A percentile compares a stretch with the other conserved stretches of the same genome.
Conservation (phyloP, 139 green algal genomes). For the Yamagishiella unicocca region DNA sequence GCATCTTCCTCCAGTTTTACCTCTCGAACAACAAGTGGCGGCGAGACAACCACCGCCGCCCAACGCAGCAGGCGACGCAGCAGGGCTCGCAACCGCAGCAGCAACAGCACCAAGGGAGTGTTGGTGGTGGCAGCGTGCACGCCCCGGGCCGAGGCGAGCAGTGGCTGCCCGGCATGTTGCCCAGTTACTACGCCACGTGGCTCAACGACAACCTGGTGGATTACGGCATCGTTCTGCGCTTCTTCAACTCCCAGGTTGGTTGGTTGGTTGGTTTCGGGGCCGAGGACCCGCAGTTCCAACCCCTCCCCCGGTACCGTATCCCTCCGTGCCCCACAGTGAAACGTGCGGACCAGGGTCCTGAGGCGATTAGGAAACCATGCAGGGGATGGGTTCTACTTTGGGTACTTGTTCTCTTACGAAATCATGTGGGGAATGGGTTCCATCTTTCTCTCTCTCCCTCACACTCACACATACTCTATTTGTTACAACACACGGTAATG, state of each 20-base stretch:
- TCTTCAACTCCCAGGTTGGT: conserved; percentile 33
- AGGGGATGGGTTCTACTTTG: too few relatives aligned
- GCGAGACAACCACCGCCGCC: neutral
- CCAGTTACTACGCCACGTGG: conserved; percentile 34
- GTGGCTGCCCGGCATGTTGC: conserved; percentile 38
- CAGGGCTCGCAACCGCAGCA: neutral
- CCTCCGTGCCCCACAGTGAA: too few relatives aligned
- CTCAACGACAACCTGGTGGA: conserved; percentile 39
- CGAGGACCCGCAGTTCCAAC: too few relatives aligned
- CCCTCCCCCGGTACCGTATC: too few relatives aligned
- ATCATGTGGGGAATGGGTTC: too few relatives aligned
- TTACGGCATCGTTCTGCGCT: conserved; percentile 19
- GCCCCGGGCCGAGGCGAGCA: neutral
- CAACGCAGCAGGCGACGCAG: neutral
- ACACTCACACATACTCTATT: too few relatives aligned
- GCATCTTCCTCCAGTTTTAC: conserved; percentile 19
- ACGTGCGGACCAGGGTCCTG: too few relatives aligned
- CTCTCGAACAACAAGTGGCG: conserved; percentile 29
- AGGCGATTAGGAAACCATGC: too few relatives aligned
- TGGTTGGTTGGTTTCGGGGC: neutral
- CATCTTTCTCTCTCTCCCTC: too few relatives aligned
- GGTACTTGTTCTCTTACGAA: too few relatives aligned
- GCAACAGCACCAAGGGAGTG: neutral
- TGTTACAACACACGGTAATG: too few relatives aligned
- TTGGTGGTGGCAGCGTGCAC: neutral